phyloP scores from a whole-genome alignment of 2,329 filamentous ascomycete species.

The Cordyceps tenuipes region DNA sequence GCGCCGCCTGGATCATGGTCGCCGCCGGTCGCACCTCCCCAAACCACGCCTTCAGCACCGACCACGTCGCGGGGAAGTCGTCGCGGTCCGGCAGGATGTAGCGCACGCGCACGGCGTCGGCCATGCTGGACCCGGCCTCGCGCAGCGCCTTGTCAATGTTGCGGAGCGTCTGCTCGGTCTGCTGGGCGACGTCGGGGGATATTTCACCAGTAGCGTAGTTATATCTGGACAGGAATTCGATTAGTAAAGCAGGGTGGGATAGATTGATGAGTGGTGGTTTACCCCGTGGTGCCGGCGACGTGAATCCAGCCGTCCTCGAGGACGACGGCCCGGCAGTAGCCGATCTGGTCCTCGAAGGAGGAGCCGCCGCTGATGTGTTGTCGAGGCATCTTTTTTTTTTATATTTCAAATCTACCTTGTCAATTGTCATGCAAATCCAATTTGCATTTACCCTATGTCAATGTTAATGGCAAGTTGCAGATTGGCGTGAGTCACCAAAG shows the following conservation, averaged over 20 bases:
- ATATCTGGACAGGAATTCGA: constrained; percentile 29
- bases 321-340: constrained; percentile 46
- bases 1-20: constrained; percentile 42
- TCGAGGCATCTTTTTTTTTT: constrained; percentile 23
- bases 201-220: constrained; percentile 40
- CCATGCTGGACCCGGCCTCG: constrained; percentile 33
- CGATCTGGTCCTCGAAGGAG: constrained; percentile 43
- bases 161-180: constrained; percentile 40
- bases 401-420: background rate
- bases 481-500: constrained; percentile 1
- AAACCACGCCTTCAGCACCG: constrained; percentile 41
- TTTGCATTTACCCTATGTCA: background rate
- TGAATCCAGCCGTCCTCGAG: constrained; percentile 39
- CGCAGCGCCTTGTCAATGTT: constrained; percentile 39
- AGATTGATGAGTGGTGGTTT: background rate
- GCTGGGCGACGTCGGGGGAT: constrained; percentile 35
- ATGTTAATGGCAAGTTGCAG: background rate
- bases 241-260: background rate
- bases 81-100: constrained; percentile 42
- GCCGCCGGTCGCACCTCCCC: constrained; percentile 42
- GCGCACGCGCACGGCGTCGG: constrained; percentile 42
- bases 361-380: constrained; percentile 41
- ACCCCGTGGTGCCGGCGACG: constrained; percentile 49
- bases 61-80: constrained; percentile 42
- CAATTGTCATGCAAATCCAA: background rate